Evolutionary conservation across 2,329 filamentous ascomycete genomes (phyloP).

Genomic region (Aspergillus brasiliensis): DNA sequence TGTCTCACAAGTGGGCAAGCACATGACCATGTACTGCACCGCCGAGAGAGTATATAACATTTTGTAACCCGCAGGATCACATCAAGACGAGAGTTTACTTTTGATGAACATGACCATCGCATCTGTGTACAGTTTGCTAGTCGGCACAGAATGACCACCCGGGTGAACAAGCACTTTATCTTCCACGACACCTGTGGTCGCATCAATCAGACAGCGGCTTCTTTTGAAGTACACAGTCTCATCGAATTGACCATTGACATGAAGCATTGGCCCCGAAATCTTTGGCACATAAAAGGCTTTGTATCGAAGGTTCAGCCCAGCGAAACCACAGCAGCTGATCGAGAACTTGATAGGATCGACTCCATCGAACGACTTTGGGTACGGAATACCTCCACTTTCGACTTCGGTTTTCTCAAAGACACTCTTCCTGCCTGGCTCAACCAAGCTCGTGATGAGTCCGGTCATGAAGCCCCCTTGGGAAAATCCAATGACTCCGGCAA

Average conservation of each 20-base stretch:
- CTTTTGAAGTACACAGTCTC: not conserved
- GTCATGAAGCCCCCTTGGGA: not conserved
- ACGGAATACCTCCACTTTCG: not conserved
- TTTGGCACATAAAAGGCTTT: not conserved
- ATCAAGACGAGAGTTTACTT: not conserved
- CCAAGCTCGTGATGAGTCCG: not conserved
- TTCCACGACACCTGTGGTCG: not conserved
- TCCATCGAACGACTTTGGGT: not conserved
- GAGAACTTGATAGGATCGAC: not conserved
- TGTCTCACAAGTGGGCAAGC: no score
- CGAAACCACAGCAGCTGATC: not conserved
- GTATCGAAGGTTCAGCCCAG: not conserved
- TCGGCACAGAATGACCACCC: not conserved
- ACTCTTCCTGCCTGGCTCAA: not conserved
- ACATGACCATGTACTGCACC: no score
- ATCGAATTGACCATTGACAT: not conserved
- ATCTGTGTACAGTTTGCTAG: not conserved
- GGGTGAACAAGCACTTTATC: not conserved
- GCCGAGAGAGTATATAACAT: no score
- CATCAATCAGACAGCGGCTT: not conserved
- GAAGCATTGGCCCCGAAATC: not conserved
- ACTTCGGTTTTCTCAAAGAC: not conserved
- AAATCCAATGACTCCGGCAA: not conserved
- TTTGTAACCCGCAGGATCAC: no score
- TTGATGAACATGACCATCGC: not conserved